Evolutionary conservation across 805 yeast species (phyloP), one percentile per base, ranked within the genome.

Genomic region (Candida ficus): DNA sequence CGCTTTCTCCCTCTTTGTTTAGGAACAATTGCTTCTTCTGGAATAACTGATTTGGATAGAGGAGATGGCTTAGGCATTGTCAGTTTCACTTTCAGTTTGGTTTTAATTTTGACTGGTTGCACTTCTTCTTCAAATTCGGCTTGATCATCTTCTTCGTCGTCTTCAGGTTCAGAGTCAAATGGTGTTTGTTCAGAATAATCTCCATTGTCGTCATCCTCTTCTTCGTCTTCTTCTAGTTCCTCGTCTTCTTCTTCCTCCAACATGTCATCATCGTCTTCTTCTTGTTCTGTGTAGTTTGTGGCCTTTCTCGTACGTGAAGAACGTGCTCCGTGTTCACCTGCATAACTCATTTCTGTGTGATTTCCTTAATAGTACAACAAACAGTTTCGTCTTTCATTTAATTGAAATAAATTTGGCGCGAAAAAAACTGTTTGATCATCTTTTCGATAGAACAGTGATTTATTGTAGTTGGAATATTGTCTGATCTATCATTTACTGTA

Each of bases 261-360:
- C 5, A 33, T 45, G 4, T 39, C 46, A 5, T 38, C 46, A 4
- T 49, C 56, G 14, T 47, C 52, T 13, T 45, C 50, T 4, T 47
- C 52, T n/a, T 44, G 47, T 4, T 46, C 52, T n/a, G 8, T 46
- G 50, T 27, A 46, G 51, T 14, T 44, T 44, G 16, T 42, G 45
- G 9, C 41, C 47, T 10, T 41, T 52, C 17, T 36, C 39, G 3
- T 42, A 43, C 22, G 45, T 37, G n/a, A 41, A 8, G 19, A 14
- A 10, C 30, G 30, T 4, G 30, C 13, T 9, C 18, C 14, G 10
- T 14, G 10, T 8, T 17, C 14, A 7, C 18, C 17, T 28, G 30
- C 14, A 28, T 28, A 14, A 4, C 30, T 14, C 30, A 28, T 28
- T 4, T 28, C 14, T 7, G 23, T 6, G 23, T 9, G 9, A 21